Percentiles rank a stretch among this genome's conserved stretches.
These are phyloP conservation scores for Ogataea pilisensis DNA, from an alignment of 805 yeast genomes.

Conservation along the genomic window DNA sequence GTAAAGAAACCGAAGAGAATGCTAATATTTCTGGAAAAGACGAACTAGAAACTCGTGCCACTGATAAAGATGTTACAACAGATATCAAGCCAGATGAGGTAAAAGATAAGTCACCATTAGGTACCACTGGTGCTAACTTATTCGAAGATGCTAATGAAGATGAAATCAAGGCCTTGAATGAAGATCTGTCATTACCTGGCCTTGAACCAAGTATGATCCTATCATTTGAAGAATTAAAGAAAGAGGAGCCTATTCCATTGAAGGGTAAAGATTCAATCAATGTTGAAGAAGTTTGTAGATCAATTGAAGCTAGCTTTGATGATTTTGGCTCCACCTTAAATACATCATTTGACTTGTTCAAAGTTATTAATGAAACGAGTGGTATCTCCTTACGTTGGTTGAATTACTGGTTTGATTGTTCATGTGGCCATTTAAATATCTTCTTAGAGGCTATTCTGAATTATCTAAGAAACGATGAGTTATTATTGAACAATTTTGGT, in stretches of 20 bases:
- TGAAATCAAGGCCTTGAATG: conserved; percentile 27
- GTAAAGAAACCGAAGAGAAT: conserved; percentile 18
- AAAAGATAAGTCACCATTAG: conserved; percentile 1
- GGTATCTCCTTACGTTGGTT: conserved; percentile 30
- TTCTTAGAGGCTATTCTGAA: conserved; percentile 28
- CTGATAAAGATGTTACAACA: conserved; percentile 1
- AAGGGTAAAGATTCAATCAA: conserved; percentile 22
- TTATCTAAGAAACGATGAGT: conserved; percentile 27
- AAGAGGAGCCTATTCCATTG: conserved; percentile 30
- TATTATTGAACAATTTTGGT: conserved; percentile 22
- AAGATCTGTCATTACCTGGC: conserved; percentile 16
- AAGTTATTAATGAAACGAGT: conserved; percentile 26
- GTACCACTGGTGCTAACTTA: conserved; percentile 24
- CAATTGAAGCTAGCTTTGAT: conserved; percentile 23
- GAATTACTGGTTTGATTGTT: conserved; percentile 32
- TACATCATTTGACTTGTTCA: conserved; percentile 27
- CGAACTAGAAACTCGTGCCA: not conserved
- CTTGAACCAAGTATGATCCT: conserved; percentile 15
- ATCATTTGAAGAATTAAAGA: conserved; percentile 20
- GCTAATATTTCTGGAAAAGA: conserved; percentile 2
- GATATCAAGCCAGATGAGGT: not conserved
- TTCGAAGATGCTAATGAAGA: conserved; percentile 31
- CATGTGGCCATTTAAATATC: conserved; percentile 30
- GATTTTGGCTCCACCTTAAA: conserved; percentile 23
- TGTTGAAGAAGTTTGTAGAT: conserved; percentile 17